Evolutionary conservation across 23 red algal species (phyloP).

Genomic region (Gracilariopsis chorda): DNA sequence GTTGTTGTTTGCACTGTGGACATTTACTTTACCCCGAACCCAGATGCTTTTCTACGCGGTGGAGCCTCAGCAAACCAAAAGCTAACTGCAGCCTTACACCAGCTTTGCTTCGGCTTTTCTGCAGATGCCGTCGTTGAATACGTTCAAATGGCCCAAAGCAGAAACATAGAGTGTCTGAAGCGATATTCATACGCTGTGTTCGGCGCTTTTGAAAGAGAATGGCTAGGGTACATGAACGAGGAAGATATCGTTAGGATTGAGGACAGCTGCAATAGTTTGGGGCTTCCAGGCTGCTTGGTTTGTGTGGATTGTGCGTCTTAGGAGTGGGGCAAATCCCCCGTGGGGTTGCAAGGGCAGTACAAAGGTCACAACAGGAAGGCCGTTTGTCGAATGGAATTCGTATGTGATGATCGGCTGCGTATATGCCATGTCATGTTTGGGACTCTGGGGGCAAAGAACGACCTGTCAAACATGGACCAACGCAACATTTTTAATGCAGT

Average conservation of each 20-base stretch:
- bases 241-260: not conserved
- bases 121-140: conserved; percentile 8
- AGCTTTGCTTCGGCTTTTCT: not conserved
- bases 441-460: conserved; percentile 26
- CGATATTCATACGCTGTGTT: not conserved
- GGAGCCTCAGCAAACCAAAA: conserved; percentile 37
- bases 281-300: conserved; percentile 5
- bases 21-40: not conserved
- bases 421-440: conserved; percentile 62
- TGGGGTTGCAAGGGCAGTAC: conserved; percentile 16
- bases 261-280: not conserved
- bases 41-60: not conserved
- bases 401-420: conserved; percentile 33
- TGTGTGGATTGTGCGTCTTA: conserved; percentile 8
- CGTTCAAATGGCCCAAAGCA: not conserved
- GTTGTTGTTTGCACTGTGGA: not conserved
- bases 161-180: not conserved
- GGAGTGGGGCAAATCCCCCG: conserved; percentile 12
- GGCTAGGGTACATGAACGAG: not conserved
- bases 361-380: conserved; percentile 9
- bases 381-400: conserved; percentile 29
- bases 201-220: not conserved
- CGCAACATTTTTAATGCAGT: conserved; percentile 27
- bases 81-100: not conserved
- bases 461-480: conserved; percentile 5